Percentiles rank a stretch among this genome's conserved stretches.
Evolutionary conservation across 1,139 yeast species (phyloP).

Genomic region (Suhomyces ambrosiae): DNA sequence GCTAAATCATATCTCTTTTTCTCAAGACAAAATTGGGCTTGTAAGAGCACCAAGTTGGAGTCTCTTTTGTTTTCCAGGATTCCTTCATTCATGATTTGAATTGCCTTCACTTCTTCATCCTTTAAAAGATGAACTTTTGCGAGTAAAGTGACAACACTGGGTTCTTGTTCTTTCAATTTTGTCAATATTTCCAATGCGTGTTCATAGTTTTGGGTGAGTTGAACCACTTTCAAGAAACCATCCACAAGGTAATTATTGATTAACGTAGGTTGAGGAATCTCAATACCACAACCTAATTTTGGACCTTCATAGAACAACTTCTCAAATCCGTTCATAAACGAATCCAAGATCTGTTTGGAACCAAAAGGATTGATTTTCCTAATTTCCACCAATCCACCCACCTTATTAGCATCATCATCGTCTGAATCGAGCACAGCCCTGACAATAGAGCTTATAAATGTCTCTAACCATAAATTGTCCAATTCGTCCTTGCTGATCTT

Average conservation of each 20-base stretch:
- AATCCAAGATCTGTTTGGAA: constrained; percentile 47
- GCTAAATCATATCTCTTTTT: constrained; percentile 75
- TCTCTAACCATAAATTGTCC: constrained; percentile 61
- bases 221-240: constrained; percentile 64
- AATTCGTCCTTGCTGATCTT: constrained; percentile 37
- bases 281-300: constrained; percentile 64
- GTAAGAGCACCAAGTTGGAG: constrained; percentile 58
- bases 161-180: constrained; percentile 45
- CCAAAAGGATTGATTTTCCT: constrained; percentile 60
- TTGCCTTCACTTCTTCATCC: constrained; percentile 81
- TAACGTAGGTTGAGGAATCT: constrained; percentile 68
- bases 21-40: constrained; percentile 69
- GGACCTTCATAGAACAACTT: constrained; percentile 67
- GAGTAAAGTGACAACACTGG: constrained; percentile 56
- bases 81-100: constrained; percentile 63
- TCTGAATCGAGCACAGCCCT: constrained; percentile 72
- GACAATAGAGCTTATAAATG: constrained; percentile 65
- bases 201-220: constrained; percentile 65
- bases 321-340: constrained; percentile 63
- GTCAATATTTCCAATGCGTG: constrained; percentile 58
- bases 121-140: constrained; percentile 55
- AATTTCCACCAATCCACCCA: constrained; percentile 55
- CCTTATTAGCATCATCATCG: constrained; percentile 57
- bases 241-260: constrained; percentile 76
- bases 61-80: constrained; percentile 63